Percentiles rank a stretch among this genome's conserved stretches.
Evolutionary conservation across 805 yeast genomes (phyloP).

Genomic region (Candida schatavii): DNA sequence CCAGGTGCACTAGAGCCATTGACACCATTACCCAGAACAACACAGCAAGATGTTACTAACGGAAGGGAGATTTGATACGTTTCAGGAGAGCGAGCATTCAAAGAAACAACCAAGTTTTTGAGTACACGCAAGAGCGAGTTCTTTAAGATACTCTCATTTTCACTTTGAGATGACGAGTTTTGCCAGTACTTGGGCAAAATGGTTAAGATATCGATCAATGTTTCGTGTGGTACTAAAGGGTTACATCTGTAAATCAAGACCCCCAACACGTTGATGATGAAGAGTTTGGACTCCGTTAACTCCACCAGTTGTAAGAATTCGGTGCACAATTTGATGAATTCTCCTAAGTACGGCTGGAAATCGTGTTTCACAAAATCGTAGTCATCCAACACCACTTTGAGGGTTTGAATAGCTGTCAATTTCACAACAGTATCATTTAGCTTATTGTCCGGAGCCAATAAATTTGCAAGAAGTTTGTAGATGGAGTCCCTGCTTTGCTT

Average conservation of each 20-base stretch:
- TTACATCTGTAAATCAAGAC: conserved; percentile 61
- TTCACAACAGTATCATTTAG: conserved; percentile 76
- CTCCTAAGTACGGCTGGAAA: conserved; percentile 63
- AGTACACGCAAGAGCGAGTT: conserved; percentile 49
- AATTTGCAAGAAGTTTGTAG: conserved; percentile 53
- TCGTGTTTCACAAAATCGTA: conserved; percentile 76
- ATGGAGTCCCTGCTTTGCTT: conserved; percentile 54
- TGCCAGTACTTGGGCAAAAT: conserved; percentile 80
- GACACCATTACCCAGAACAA: conserved; percentile 22
- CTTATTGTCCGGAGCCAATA: conserved; percentile 46
- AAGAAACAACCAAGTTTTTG: conserved; percentile 52
- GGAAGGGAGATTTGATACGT: conserved; percentile 62
- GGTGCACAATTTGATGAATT: conserved; percentile 49
- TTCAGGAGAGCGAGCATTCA: conserved; percentile 50
- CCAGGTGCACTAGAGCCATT: too few relatives aligned
- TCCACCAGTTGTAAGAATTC: conserved; percentile 48
- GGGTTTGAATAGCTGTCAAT: conserved; percentile 68
- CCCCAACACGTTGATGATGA: conserved; percentile 64
- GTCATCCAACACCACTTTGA: conserved; percentile 71
- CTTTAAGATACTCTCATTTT: conserved; percentile 35
- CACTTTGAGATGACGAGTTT: conserved; percentile 41
- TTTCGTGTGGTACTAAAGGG: conserved; percentile 53
- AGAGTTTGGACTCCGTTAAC: conserved; percentile 74
- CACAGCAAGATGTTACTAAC: conserved; percentile 60
- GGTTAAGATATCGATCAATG: conserved; percentile 48